Percentiles rank a stretch among this genome's conserved stretches.
These are phyloP conservation scores for Erysimum cheiranthoides DNA, from an alignment of 345 rosid species.

Conservation along the genomic window DNA sequence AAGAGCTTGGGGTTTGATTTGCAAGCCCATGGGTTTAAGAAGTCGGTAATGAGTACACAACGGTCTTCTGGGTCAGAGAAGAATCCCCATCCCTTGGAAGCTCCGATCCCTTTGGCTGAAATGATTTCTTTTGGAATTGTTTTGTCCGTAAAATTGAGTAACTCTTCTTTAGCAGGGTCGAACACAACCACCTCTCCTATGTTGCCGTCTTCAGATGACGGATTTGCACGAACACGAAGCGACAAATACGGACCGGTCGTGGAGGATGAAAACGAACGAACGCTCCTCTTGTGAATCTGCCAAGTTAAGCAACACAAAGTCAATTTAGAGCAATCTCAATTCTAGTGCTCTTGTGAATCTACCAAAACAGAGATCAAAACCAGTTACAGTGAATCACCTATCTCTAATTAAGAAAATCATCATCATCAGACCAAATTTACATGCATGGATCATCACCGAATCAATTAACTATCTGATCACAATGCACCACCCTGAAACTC, in stretches of 20 bases:
- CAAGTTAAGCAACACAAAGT: too few species aligned
- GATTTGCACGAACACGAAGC: background rate
- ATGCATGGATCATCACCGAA: too few species aligned
- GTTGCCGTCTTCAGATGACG: background rate
- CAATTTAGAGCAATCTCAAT: too few species aligned
- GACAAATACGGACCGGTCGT: constrained; percentile 8
- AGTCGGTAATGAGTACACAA: background rate
- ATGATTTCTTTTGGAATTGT: background rate
- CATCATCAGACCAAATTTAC: too few species aligned
- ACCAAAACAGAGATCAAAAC: too few species aligned
- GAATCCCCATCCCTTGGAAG: constrained; percentile 11
- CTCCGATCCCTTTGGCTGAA: constrained; percentile 10
- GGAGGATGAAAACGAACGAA: constrained; percentile 28
- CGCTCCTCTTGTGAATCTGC: background rate
- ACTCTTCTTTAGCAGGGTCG: constrained; percentile 4
- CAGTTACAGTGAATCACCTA: too few species aligned
- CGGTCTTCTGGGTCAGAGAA: constrained; percentile 2
- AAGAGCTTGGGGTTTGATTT: constrained; percentile 14
- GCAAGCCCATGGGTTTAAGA: constrained; percentile 1
- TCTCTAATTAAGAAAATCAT: too few species aligned
- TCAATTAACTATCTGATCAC: too few species aligned
- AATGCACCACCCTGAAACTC: too few species aligned
- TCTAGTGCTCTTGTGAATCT: too few species aligned
- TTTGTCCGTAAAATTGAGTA: constrained; percentile 10
- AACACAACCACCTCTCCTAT: constrained; percentile 10